These are phyloP conservation scores for Arachis hypogaea DNA, from an alignment of 306 rosid species.

Conservation along the genomic window DNA sequence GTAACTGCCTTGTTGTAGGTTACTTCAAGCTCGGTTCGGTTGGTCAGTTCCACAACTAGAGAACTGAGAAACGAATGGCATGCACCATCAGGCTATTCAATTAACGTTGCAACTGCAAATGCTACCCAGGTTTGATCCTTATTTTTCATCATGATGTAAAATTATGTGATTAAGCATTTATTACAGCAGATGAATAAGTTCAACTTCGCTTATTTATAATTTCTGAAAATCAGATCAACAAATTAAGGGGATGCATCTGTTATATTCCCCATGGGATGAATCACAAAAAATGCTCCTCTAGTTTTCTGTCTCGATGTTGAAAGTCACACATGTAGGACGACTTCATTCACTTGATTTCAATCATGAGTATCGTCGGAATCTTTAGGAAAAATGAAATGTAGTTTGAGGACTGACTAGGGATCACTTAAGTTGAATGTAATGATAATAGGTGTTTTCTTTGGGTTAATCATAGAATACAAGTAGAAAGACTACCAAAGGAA, in stretches of 20 bases:
- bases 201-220: not conserved
- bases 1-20: constrained; percentile 51
- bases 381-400: not conserved
- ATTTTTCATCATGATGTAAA: constrained; percentile 1
- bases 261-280: not conserved
- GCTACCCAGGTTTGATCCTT: constrained; percentile 78
- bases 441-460: not conserved
- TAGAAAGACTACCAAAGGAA: not conserved
- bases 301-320: constrained; percentile 4
- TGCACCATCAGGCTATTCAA: constrained; percentile 82
- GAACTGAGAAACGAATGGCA: constrained; percentile 81
- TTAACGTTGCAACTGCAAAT: constrained; percentile 96
- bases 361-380: constrained; percentile 1
- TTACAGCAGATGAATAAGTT: not conserved
- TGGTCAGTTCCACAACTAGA: constrained; percentile 84
- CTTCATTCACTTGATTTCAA: not conserved
- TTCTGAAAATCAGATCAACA: not conserved
- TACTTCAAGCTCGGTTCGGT: constrained; percentile 77
- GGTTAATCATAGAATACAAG: constrained; percentile 13
- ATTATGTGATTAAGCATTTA: not conserved
- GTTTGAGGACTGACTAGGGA: not conserved
- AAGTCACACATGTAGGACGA: constrained; percentile 9
- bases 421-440: constrained; percentile 1
- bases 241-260: not conserved
- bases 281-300: not conserved